Evolutionary conservation across 2,329 filamentous ascomycete genomes (phyloP).

Genomic region (Colletotrichum orbiculare): DNA sequence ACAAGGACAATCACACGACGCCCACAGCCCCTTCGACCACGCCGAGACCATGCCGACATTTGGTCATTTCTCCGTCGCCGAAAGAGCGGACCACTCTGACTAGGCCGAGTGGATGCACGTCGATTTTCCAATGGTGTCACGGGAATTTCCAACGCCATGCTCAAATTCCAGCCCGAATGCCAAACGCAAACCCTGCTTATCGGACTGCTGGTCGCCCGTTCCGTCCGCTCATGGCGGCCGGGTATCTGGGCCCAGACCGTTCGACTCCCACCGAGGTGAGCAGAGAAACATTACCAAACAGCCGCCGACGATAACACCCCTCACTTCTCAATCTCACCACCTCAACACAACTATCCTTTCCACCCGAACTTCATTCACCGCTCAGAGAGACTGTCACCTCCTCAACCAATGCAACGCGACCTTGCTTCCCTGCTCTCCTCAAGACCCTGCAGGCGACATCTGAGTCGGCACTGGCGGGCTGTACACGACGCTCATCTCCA

Average conservation of each 20-base stretch:
- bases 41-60: neutral
- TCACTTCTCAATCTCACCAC: slow-evolving; percentile 33
- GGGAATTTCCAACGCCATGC: neutral
- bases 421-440: slow-evolving; percentile 2
- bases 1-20: neutral
- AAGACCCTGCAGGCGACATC: slow-evolving; percentile 28
- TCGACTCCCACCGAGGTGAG: slow-evolving; percentile 11
- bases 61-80: neutral
- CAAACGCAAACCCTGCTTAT: slow-evolving; percentile 5
- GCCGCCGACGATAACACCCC: slow-evolving; percentile 1
- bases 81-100: too few relatives aligned
- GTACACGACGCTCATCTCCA: slow-evolving; percentile 30
- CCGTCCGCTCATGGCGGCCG: slow-evolving; percentile 6
- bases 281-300: slow-evolving; percentile 20
- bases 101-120: neutral
- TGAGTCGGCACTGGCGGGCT: slow-evolving; percentile 23
- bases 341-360: neutral
- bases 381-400: neutral
- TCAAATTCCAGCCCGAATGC: neutral
- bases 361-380: slow-evolving; percentile 23
- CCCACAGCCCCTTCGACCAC: slow-evolving; percentile 3
- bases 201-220: slow-evolving; percentile 24
- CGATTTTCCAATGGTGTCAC: neutral
- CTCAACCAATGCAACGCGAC: slow-evolving; percentile 15
- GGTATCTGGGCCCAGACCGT: slow-evolving; percentile 6